These are phyloP conservation scores for Tricholoma hemisulphureum DNA, from an alignment of 768 basidiomycete species.

Conservation along the genomic window DNA sequence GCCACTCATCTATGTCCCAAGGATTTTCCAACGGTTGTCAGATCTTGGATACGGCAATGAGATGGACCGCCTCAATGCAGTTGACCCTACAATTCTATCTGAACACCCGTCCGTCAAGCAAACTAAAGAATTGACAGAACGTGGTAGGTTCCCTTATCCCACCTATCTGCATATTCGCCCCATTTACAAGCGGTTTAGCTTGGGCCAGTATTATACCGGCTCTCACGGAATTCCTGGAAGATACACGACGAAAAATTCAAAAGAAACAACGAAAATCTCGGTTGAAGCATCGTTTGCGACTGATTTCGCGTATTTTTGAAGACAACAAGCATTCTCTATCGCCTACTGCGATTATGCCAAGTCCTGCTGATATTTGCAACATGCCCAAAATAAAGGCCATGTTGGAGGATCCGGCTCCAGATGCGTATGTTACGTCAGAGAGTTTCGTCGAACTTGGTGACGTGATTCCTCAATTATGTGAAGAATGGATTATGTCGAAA, in stretches of 20 bases:
- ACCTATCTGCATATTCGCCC: not conserved
- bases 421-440: constrained; percentile 15
- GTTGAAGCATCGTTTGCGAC: constrained; percentile 16
- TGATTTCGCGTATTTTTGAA: constrained; percentile 18
- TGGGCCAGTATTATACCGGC: constrained; percentile 18
- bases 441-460: constrained; percentile 15
- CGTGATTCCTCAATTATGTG: constrained; percentile 14
- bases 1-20: not conserved
- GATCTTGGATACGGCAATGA: constrained; percentile 22
- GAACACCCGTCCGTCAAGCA: constrained; percentile 15
- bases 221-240: constrained; percentile 16
- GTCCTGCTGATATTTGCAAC: constrained; percentile 21
- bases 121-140: constrained; percentile 16
- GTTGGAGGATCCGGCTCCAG: constrained; percentile 16
- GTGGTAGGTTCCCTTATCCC: constrained; percentile 9
- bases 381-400: constrained; percentile 22
- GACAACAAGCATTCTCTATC: constrained; percentile 14
- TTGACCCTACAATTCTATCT: constrained; percentile 8
- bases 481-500: constrained; percentile 20
- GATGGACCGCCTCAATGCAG: constrained; percentile 16
- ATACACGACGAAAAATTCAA: constrained; percentile 14
- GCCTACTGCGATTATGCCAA: constrained; percentile 17
- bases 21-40: constrained; percentile 16
- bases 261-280: constrained; percentile 18
- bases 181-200: constrained; percentile 4